Conservation (phyloP, 148 eudicot genomes). For the Cornus florida region DNA sequence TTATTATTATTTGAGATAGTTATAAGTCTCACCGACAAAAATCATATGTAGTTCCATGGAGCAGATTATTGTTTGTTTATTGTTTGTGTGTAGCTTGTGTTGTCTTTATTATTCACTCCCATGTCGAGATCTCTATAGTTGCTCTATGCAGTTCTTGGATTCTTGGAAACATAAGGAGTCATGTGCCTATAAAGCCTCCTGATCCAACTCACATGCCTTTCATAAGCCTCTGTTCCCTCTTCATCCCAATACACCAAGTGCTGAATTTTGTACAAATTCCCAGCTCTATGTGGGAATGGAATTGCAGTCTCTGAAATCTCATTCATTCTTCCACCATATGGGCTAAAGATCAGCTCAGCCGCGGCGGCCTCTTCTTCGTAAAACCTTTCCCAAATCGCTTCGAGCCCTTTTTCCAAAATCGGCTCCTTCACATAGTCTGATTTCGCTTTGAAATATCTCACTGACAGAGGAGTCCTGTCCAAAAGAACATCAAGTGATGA, state of each 20-base stretch:
- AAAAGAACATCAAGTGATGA: neutral
- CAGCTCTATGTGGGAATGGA: slow-evolving; percentile 5
- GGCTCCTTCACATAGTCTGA: slow-evolving; percentile 5
- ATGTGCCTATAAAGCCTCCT: neutral
- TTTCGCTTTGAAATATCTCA: neutral
- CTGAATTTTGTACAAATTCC: neutral
- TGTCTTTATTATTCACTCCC: neutral
- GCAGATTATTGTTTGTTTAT: too few species aligned
- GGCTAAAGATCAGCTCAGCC: neutral
- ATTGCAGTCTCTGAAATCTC: neutral
- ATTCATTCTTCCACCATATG: slow-evolving; percentile 6
- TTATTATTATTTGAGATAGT: too few species aligned
- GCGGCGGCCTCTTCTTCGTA: neutral
- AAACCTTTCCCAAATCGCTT: neutral
- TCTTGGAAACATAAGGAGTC: slow-evolving; percentile 10
- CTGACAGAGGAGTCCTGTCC: neutral
- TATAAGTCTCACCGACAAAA: too few species aligned
- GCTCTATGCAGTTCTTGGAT: slow-evolving; percentile 1
- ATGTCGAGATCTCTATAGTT: slow-evolving; percentile 15
- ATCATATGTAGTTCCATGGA: too few species aligned
- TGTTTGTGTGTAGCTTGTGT: neutral
- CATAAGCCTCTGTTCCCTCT: neutral
- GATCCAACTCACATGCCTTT: neutral
- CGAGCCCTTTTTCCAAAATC: neutral
- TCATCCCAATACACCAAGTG: neutral